Evolutionary conservation across 331 rosid genomes (phyloP), one percentile per base, ranked within the genome.

Genomic region (Arachis monticola): DNA sequence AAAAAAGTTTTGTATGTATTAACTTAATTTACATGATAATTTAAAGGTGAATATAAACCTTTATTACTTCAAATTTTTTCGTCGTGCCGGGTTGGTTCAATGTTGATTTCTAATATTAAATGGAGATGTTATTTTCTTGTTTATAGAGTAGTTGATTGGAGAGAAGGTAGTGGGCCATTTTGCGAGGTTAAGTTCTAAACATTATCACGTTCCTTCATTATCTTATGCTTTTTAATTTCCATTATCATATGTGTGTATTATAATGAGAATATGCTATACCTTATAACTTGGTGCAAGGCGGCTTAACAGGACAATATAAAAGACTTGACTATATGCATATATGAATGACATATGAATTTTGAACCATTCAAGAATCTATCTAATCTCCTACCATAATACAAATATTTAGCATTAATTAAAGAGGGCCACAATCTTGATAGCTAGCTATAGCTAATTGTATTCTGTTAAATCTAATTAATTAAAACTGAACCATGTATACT

Each of bases 121-220:
- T 10, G 27, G 45, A 62, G 5, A 13, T 53, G 30, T 53, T 13
- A n/a, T 7, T 53, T 53, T 53, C 59, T 35, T 35, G 6, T 5
- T 2, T 53, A 53, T 53, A n/a, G 59, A 53, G 6, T 9, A 53
- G 59, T 53, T 53, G 59, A 53, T 53, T 53, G 30, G 13, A 7
- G 57, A 7, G n/a, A 11, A 22, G 27, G 27, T 22, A 27, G 59
- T 53, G 59, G 59, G 59, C 30, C 30, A 52, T 7, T 5, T 35
- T 35, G 40, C 40, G 4, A 35, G 7, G 13, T 45, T 14, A 56
- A 30, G 50, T 66, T n/a, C 38, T 55, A 30, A 74, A 30, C 67
- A 63, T 67, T 53, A 56, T 66, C 66, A 73, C 30, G 8, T 1
- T 12, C 59, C 32, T 59, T 67, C 79, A 58, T 51, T 73, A 59